These are phyloP conservation scores for Hydrangea macrophylla DNA, from an alignment of 148 eudicot genomes.

Conservation along the genomic window DNA sequence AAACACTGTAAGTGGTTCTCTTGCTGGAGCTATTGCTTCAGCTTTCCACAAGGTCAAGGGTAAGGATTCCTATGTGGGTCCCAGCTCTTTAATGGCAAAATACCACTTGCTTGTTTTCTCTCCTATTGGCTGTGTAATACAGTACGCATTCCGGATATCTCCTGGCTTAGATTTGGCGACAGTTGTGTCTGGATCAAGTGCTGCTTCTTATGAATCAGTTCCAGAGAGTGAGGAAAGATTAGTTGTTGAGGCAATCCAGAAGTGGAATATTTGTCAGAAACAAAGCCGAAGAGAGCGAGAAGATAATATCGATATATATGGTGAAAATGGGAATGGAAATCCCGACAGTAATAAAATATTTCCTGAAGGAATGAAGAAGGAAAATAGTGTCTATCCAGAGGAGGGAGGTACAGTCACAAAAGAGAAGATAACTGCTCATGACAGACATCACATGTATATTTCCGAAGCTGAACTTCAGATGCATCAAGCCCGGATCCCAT, in stretches of 20 bases:
- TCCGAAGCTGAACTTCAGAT: slow-evolving; percentile 71
- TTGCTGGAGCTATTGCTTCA: slow-evolving; percentile 59
- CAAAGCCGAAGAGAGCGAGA: slow-evolving; percentile 52
- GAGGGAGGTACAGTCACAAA: slow-evolving; percentile 16
- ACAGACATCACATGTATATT: slow-evolving; percentile 55
- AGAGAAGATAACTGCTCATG: slow-evolving; percentile 38
- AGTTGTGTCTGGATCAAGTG: slow-evolving; percentile 26
- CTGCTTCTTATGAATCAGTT: slow-evolving; percentile 31
- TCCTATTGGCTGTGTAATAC: slow-evolving; percentile 63
- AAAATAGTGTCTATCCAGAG: slow-evolving; percentile 21
- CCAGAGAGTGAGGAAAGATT: slow-evolving; percentile 48
- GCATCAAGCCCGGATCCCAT: slow-evolving; percentile 47
- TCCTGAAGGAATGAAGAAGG: slow-evolving; percentile 34
- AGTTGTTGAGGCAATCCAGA: slow-evolving; percentile 60
- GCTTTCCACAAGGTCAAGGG: slow-evolving; percentile 50
- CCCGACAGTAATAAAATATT: slow-evolving; percentile 40
- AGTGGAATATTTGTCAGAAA: slow-evolving; percentile 80
- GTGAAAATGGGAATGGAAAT: slow-evolving; percentile 65
- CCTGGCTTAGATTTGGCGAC: slow-evolving; percentile 33
- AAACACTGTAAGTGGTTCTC: slow-evolving; percentile 48
- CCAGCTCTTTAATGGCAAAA: slow-evolving; percentile 26
- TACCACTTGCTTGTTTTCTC: slow-evolving; percentile 65
- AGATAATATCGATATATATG: slow-evolving; percentile 60
- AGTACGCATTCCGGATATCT: slow-evolving; percentile 48
- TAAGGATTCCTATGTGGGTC: slow-evolving; percentile 17